Evolutionary conservation across 2,329 filamentous ascomycete genomes (phyloP).

Genomic region (Tympanopsis confertula): DNA sequence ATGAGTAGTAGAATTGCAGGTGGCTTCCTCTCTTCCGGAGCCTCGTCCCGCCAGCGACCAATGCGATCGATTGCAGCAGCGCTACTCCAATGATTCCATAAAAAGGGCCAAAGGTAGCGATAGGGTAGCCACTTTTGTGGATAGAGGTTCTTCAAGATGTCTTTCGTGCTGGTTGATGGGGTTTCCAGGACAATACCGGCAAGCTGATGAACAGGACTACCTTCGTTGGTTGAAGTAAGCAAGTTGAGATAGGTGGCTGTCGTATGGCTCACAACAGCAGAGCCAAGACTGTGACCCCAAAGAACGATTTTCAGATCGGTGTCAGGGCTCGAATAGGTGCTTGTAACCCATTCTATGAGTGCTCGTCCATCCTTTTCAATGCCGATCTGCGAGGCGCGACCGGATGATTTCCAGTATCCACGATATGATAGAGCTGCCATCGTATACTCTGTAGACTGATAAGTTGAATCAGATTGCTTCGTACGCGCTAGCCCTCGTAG

Average conservation of each 20-base stretch:
- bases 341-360: conserved; percentile 51
- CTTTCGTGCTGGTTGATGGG: conserved; percentile 58
- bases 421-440: conserved; percentile 51
- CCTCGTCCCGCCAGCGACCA: too few relatives aligned
- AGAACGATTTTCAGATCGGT: conserved; percentile 43
- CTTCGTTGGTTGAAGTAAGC: too few relatives aligned
- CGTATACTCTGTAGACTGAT: too few relatives aligned
- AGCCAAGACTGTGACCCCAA: conserved; percentile 71
- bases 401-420: conserved; percentile 68
- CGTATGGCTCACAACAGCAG: conserved; percentile 58
- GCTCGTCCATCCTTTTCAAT: conserved; percentile 60
- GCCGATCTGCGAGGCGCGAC: conserved; percentile 57
- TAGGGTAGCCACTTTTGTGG: conserved; percentile 75
- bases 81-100: too few relatives aligned
- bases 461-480: too few relatives aligned
- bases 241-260: too few relatives aligned
- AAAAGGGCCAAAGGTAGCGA: conserved; percentile 61
- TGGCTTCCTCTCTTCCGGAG: too few relatives aligned
- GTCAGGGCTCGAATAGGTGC: too few relatives aligned
- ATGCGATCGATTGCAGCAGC: too few relatives aligned
- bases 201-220: too few relatives aligned
- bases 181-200: conserved; percentile 55
- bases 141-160: conserved; percentile 63
- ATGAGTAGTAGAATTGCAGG: too few relatives aligned
- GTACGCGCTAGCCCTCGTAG: too few relatives aligned